Conservation (phyloP, 2,329 filamentous ascomycete species). For the Penicillium brevicompactum region DNA sequence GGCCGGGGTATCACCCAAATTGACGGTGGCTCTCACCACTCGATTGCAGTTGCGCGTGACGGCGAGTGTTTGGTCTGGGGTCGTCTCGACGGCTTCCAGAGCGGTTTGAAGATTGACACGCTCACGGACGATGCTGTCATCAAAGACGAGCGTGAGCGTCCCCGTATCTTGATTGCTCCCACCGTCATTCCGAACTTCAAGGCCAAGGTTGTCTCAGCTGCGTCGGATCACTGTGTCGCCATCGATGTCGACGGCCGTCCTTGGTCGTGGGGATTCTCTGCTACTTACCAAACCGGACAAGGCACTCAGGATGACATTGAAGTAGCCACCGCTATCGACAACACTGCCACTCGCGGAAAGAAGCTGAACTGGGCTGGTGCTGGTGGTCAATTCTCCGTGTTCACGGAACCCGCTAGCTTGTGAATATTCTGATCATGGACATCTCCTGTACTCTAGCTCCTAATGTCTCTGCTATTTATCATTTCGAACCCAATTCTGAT, state of each 20-base stretch:
- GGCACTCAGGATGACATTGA: slow-evolving; percentile 78
- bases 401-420: slow-evolving; percentile 35
- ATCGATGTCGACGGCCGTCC: slow-evolving; percentile 69
- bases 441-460: slow-evolving; percentile 1
- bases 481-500: neutral
- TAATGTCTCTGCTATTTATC: neutral
- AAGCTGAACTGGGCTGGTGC: slow-evolving; percentile 77
- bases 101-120: slow-evolving; percentile 60
- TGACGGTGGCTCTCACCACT: slow-evolving; percentile 75
- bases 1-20: slow-evolving; percentile 68
- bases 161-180: slow-evolving; percentile 73
- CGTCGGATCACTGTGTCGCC: slow-evolving; percentile 73
- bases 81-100: slow-evolving; percentile 60
- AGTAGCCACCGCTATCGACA: slow-evolving; percentile 77
- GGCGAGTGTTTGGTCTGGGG: slow-evolving; percentile 64
- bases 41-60: slow-evolving; percentile 57
- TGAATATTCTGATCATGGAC: slow-evolving; percentile 7
- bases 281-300: slow-evolving; percentile 78
- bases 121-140: slow-evolving; percentile 62
- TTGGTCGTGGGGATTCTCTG: slow-evolving; percentile 79
- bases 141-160: slow-evolving; percentile 64
- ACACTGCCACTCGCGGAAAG: slow-evolving; percentile 75
- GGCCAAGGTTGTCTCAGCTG: slow-evolving; percentile 61
- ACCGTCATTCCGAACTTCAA: slow-evolving; percentile 62
- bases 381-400: slow-evolving; percentile 73